Evolutionary conservation across 768 basidiomycete species (phyloP).

Genomic region (Amanita subjunquillea): DNA sequence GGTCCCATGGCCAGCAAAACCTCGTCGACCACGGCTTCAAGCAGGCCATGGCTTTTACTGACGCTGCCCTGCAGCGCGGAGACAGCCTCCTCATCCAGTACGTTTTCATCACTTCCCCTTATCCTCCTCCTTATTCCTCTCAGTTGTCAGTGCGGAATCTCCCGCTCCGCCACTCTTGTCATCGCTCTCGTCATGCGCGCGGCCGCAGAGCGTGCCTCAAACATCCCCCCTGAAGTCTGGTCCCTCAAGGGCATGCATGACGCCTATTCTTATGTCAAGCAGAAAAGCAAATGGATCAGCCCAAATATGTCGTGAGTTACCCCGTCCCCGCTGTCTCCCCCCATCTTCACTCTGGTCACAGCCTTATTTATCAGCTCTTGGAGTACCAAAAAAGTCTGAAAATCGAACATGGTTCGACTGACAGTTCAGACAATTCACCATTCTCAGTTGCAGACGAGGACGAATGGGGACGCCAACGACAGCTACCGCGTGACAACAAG

Average conservation of each 20-base stretch:
- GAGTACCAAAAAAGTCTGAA: constrained; percentile 79
- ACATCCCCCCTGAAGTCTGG: constrained; percentile 68
- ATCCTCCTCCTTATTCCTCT: constrained; percentile 12
- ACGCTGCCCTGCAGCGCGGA: constrained; percentile 62
- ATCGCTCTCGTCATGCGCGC: constrained; percentile 93
- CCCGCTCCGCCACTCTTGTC: constrained; percentile 80
- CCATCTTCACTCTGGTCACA: constrained; percentile 20
- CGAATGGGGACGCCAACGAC: constrained; percentile 70
- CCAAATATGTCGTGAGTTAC: constrained; percentile 88
- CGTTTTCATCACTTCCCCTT: constrained; percentile 16
- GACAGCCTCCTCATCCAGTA: constrained; percentile 83
- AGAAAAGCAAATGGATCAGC: constrained; percentile 79
- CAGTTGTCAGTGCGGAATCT: constrained; percentile 92
- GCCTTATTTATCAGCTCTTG: constrained; percentile 87
- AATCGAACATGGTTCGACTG: constrained; percentile 36
- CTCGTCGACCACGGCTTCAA: constrained; percentile 73
- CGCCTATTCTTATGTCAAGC: constrained; percentile 83
- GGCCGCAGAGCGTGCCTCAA: constrained; percentile 56
- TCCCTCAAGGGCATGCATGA: constrained; percentile 81
- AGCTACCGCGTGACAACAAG: constrained; percentile 46
- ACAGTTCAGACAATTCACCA: constrained; percentile 38
- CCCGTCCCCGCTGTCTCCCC: constrained; percentile 8
- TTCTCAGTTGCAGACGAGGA: constrained; percentile 52
- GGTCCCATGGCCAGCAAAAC: constrained; percentile 93
- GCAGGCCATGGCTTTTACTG: constrained; percentile 72